Base-by-base conservation (phyloP, 2,329 filamentous ascomycete species). In the Claviceps sp. region DNA sequence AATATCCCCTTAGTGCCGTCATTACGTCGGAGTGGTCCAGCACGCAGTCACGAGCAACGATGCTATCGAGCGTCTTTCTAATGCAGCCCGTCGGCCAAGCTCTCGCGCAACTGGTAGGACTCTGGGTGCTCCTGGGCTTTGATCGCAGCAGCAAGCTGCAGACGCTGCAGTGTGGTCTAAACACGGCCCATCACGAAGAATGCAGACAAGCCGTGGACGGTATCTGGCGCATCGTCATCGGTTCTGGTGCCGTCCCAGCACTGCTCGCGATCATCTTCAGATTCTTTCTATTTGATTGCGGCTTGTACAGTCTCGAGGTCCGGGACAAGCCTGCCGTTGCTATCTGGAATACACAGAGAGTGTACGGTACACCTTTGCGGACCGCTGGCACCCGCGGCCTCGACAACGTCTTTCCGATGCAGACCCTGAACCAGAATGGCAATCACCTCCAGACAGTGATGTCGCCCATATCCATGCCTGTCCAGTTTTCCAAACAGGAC, bases 1-100 rank as follows among this genome's bases (percentile, higher is more conserved):
- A 85, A 64, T 85, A 85, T 61, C 82, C 83, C 1, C 68, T 86
- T 2, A 79, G 74, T 45, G 81, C 82, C 0, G 77, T 85, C 8
- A 86, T 87, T 38, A 83, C 81, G 0, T 77, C 82, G 0, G 83
- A 86, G 70, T 85, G 75, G 69, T 70, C 75, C 5, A 77, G 74
- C 50, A 84, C 80, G 0, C 76, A 75, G 47, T 80, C 81, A n/a
- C 71, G 82, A 48, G 77, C 77, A n/a, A 78, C 74, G 19, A 85
- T 85, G 82, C 69, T 86, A 56, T 78, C 82, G 5, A 75, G 75
- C 3, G 81, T 86, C 37, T 85, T 86, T 61, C 73, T 84, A 58
- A 84, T 84, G 77, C 82, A 86, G 57, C 81, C 82, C 1, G 67
- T 85, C 8, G 82, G 82, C 5, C 82, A 85, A 60, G 76, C 84